phyloP scores from a whole-genome alignment of 257 asterid species.

The Jacaranda mimosifolia region DNA sequence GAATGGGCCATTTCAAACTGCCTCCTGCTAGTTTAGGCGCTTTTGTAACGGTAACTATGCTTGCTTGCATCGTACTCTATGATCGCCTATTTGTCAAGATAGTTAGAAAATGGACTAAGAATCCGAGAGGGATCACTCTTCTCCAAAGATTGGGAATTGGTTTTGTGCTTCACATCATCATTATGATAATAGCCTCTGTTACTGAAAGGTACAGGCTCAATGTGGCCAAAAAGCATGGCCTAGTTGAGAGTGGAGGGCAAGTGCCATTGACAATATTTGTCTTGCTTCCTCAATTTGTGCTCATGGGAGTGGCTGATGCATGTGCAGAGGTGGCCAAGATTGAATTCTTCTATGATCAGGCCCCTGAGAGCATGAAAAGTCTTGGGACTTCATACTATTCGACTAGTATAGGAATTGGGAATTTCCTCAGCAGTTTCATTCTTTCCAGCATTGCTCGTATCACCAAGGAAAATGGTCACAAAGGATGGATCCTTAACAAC shows the following conservation, averaged over 20 bases:
- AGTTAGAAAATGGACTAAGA: conserved; percentile 44
- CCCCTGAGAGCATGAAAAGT: conserved; percentile 63
- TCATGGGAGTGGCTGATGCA: conserved; percentile 57
- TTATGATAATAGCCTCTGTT: conserved; percentile 48
- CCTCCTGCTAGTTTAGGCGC: conserved; percentile 58
- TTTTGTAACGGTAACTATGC: conserved; percentile 51
- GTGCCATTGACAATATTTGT: conserved; percentile 48
- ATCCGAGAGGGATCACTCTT: conserved; percentile 59
- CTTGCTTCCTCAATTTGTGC: conserved; percentile 56
- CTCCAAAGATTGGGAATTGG: conserved; percentile 57
- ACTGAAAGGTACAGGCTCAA: conserved; percentile 45
- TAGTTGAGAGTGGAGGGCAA: conserved; percentile 28
- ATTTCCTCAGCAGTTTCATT: conserved; percentile 42
- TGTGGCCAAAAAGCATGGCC: conserved; percentile 38
- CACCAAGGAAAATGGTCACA: conserved; percentile 35
- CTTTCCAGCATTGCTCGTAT: conserved; percentile 37
- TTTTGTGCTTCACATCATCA: conserved; percentile 42
- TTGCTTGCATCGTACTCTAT: conserved; percentile 40
- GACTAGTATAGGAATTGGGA: conserved; percentile 50
- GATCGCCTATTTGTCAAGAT: conserved; percentile 51
- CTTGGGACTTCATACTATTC: conserved; percentile 45
- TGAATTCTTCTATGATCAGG: conserved; percentile 65
- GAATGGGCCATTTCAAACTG: conserved; percentile 39
- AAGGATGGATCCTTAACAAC: conserved; percentile 43
- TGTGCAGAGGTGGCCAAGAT: conserved; percentile 48